Conservation (phyloP, 768 basidiomycete genomes). For the Mycena rosella region DNA sequence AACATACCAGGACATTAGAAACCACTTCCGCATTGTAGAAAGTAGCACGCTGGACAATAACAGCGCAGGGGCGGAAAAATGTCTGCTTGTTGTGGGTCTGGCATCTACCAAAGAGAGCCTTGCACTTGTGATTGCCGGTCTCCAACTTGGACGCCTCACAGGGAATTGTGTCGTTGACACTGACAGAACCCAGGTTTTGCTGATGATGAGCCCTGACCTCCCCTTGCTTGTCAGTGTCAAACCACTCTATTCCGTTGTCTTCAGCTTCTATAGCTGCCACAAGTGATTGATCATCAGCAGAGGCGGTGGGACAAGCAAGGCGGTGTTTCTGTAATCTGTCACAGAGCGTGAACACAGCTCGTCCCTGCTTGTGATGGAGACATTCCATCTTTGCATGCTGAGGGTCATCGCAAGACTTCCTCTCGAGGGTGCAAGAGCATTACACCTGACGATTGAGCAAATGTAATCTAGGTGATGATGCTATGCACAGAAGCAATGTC, state of each 20-base stretch:
- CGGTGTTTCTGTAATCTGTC: slow-evolving; percentile 9
- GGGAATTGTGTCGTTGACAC: slow-evolving; percentile 17
- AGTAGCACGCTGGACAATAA: slow-evolving; percentile 35
- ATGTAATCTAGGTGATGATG: slow-evolving; percentile 20
- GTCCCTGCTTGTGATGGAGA: not conserved
- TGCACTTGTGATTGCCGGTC: slow-evolving; percentile 21
- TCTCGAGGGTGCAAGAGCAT: slow-evolving; percentile 4
- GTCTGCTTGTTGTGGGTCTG: slow-evolving; percentile 39
- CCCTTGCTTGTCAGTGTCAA: slow-evolving; percentile 10
- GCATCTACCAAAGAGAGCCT: slow-evolving; percentile 30
- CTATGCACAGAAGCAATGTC: slow-evolving; percentile 34
- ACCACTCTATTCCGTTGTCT: slow-evolving; percentile 27
- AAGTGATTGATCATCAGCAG: not conserved
- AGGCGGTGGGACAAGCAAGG: not conserved
- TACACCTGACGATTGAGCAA: slow-evolving; percentile 37
- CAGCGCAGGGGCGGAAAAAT: slow-evolving; percentile 35
- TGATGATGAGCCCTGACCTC: slow-evolving; percentile 8
- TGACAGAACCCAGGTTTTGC: slow-evolving; percentile 23
- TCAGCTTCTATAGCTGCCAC: not conserved
- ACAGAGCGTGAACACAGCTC: not conserved
- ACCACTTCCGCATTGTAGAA: slow-evolving; percentile 38
- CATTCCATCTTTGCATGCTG: slow-evolving; percentile 29
- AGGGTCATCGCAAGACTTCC: slow-evolving; percentile 23
- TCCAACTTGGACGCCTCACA: slow-evolving; percentile 24
- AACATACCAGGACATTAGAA: slow-evolving; percentile 27